Conservation (phyloP, 1,139 yeast species). For the Candida freyschussii region DNA sequence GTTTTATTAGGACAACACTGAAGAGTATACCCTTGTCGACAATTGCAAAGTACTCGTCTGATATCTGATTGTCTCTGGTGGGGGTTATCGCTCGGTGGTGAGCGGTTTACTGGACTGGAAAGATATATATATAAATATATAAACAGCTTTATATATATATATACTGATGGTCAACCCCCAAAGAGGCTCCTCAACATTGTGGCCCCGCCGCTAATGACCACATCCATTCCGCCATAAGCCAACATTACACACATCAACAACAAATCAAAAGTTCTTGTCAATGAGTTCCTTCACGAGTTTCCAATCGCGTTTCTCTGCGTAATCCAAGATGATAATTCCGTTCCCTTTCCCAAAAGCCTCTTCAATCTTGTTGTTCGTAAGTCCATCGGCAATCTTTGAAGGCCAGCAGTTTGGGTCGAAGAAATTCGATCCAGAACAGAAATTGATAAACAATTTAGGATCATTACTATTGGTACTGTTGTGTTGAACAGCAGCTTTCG, state of each 20-base stretch:
- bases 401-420: slow-evolving; percentile 78
- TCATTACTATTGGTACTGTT: slow-evolving; percentile 39
- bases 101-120: no score
- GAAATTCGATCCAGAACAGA: slow-evolving; percentile 72
- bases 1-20: no score
- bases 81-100: no score
- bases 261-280: slow-evolving; percentile 45
- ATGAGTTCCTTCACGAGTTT: slow-evolving; percentile 47
- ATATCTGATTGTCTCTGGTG: no score
- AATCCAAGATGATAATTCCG: slow-evolving; percentile 63
- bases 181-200: no score
- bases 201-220: no score
- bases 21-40: no score
- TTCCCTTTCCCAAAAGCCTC: slow-evolving; percentile 51
- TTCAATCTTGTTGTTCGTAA: slow-evolving; percentile 43
- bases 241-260: not conserved
- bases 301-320: slow-evolving; percentile 63
- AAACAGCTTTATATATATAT: no score
- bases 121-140: no score
- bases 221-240: no score
- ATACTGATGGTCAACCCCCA: no score
- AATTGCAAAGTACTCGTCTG: no score
- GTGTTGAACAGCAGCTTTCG: slow-evolving; percentile 50
- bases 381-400: slow-evolving; percentile 52
- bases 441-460: slow-evolving; percentile 63